Conservation (phyloP, 1,139 yeast species). For the Yamadazyma triangularis region DNA sequence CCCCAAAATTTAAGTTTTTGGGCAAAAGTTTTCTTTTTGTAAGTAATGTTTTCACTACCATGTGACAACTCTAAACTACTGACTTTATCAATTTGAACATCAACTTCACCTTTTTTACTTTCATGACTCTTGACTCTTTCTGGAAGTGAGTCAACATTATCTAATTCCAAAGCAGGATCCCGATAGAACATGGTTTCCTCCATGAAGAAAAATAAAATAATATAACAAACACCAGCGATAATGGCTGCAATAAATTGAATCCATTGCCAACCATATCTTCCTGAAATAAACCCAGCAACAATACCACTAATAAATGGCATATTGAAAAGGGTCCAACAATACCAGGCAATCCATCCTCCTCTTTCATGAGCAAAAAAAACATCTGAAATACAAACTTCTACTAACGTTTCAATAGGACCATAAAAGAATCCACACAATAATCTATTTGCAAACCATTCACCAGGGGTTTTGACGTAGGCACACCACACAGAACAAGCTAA, state of each 20-base stretch:
- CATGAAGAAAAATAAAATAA: constrained; percentile 27
- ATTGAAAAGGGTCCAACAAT: constrained; percentile 32
- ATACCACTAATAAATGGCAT: constrained; percentile 48
- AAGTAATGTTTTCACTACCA: constrained; percentile 1
- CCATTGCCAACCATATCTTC: constrained; percentile 49
- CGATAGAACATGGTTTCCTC: constrained; percentile 36
- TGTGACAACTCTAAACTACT: constrained; percentile 1
- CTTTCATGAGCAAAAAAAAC: constrained; percentile 50
- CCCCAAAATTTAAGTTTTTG: constrained; percentile 11
- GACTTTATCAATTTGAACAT: constrained; percentile 4
- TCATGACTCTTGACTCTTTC: constrained; percentile 2
- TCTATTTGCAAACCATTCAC: constrained; percentile 38
- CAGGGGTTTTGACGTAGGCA: constrained; percentile 33
- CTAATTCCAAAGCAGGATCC: constrained; percentile 11
- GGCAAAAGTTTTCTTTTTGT: constrained; percentile 4
- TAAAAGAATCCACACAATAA: constrained; percentile 44
- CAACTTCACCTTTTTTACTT: constrained; percentile 3
- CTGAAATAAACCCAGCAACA: constrained; percentile 46
- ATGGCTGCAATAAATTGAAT: constrained; percentile 11
- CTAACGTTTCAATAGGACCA: constrained; percentile 53
- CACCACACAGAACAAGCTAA: constrained; percentile 38
- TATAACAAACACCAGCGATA: constrained; percentile 8
- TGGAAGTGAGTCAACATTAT: constrained; percentile 5
- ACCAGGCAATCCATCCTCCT: constrained; percentile 40
- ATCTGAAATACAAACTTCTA: constrained; percentile 48